Evolutionary conservation across 2,329 filamentous ascomycete genomes (phyloP).

Genomic region (Ascochyta pisi): DNA sequence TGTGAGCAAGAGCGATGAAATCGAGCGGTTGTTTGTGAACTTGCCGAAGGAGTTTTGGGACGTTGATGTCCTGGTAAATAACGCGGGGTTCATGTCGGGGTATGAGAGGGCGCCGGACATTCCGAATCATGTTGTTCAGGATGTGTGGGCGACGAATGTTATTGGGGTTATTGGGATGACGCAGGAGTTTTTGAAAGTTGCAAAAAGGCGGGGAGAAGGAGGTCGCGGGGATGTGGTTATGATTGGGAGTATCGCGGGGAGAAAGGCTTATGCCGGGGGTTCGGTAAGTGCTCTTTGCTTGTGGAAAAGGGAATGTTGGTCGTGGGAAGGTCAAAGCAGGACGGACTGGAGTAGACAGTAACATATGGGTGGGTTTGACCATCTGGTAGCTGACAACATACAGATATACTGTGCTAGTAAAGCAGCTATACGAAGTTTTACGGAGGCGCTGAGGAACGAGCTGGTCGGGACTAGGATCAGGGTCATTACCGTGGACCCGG

Average conservation of each 20-base stretch:
- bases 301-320: neutral
- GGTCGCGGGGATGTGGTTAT: slow-evolving; percentile 93
- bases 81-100: slow-evolving; percentile 91
- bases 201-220: slow-evolving; percentile 74
- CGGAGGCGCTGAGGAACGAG: slow-evolving; percentile 80
- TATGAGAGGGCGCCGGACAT: slow-evolving; percentile 84
- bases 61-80: slow-evolving; percentile 89
- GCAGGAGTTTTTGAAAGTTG: slow-evolving; percentile 81
- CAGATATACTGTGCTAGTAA: slow-evolving; percentile 82
- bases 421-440: slow-evolving; percentile 83
- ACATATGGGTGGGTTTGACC: no score
- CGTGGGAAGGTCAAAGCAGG: neutral
- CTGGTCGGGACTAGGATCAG: slow-evolving; percentile 78
- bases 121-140: slow-evolving; percentile 74
- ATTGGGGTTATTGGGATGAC: slow-evolving; percentile 94
- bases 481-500: slow-evolving; percentile 85
- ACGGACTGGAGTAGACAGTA: neutral
- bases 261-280: slow-evolving; percentile 81
- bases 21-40: slow-evolving; percentile 71
- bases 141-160: slow-evolving; percentile 91
- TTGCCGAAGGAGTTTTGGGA: slow-evolving; percentile 81
- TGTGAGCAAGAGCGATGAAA: slow-evolving; percentile 76
- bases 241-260: slow-evolving; percentile 83
- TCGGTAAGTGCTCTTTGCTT: slow-evolving; percentile 48
- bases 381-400: neutral